Conservation (phyloP, 345 rosid species). For the Rhizophora mangle region DNA sequence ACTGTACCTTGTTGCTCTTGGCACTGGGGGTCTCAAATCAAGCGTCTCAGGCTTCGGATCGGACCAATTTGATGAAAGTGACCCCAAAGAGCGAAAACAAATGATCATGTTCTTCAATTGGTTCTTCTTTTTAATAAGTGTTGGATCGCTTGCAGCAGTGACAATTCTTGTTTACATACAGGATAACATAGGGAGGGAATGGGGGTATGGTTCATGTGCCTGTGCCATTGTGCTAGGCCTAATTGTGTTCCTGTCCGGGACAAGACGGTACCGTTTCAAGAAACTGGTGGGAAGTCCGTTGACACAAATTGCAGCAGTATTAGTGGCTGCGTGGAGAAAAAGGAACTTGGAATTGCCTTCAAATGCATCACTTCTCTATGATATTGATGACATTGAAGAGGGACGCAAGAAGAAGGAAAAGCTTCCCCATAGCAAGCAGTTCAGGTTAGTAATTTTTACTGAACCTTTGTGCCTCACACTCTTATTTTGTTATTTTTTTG, state of each 20-base stretch:
- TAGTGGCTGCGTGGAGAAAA: slow-evolving; percentile 66
- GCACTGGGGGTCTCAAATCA: slow-evolving; percentile 94
- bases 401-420: slow-evolving; percentile 59
- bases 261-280: slow-evolving; percentile 78
- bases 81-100: slow-evolving; percentile 52
- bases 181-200: slow-evolving; percentile 73
- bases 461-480: background rate
- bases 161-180: slow-evolving; percentile 87
- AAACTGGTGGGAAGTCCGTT: slow-evolving; percentile 86
- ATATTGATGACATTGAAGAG: slow-evolving; percentile 48
- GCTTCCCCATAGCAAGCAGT: slow-evolving; percentile 68
- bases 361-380: slow-evolving; percentile 47
- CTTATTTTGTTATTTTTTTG: background rate
- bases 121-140: slow-evolving; percentile 87
- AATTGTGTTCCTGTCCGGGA: slow-evolving; percentile 62
- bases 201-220: slow-evolving; percentile 91
- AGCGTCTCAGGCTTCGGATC: slow-evolving; percentile 97
- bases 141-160: slow-evolving; percentile 79
- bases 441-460: slow-evolving; percentile 45
- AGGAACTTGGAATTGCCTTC: slow-evolving; percentile 55
- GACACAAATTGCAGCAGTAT: slow-evolving; percentile 76
- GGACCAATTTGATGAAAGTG: slow-evolving; percentile 84
- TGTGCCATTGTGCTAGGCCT: slow-evolving; percentile 61
- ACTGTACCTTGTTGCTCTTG: slow-evolving; percentile 76
- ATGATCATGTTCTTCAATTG: slow-evolving; percentile 86